Evolutionary conservation across 352 stramenopile genomes (phyloP), one percentile per base, ranked within the genome.

Genomic region (Bremia lactucae): DNA sequence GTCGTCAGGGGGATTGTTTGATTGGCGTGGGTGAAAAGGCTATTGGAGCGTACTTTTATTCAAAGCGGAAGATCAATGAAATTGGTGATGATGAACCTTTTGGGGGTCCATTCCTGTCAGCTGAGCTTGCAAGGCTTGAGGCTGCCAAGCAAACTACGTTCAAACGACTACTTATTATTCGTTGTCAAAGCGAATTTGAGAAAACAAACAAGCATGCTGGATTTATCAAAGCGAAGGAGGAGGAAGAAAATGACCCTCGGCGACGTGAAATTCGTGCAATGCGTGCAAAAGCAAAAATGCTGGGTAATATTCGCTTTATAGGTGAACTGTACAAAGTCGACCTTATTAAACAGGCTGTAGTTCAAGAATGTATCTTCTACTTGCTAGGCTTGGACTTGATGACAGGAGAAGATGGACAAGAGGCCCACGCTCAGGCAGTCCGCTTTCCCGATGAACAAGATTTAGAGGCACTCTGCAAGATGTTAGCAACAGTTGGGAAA

Each of bases 221-320:
- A 2, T 25, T 46, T 0, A 47, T 49, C 1, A 55, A 74, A 42
- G 54, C 71, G 14, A 55, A 76, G 10, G 26, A 62, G n/a, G 56
- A 61, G 16, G 65, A 73, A 13, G 48, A 68, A 24, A 3, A 81
- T 24, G 59, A 80, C 31, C 36, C 52, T 31, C 65, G 69, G 25
- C 58, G 67, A 26, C 76, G 71, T 33, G 67, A 83, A 36, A 69
- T 87, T 46, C 56, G 51, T 46, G 73, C 73, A 14, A 76, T 80
- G 35, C 65, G 73, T 21, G 61, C 66, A 9, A 92, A 92, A 45
- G 62, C 65, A 34, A 54, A 65, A 6, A 89, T 94, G 81, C 59
- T 94, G 11, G 81, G 81, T 16, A 94, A 91, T 57, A 91, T 91
- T 35, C 81, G 81, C 22, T 94, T 94, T 39, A 83, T 94, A 23